Percentiles rank a stretch among this genome's conserved stretches.
phyloP scores from a whole-genome alignment of 129 eudicot species.

The Centella asiatica region DNA sequence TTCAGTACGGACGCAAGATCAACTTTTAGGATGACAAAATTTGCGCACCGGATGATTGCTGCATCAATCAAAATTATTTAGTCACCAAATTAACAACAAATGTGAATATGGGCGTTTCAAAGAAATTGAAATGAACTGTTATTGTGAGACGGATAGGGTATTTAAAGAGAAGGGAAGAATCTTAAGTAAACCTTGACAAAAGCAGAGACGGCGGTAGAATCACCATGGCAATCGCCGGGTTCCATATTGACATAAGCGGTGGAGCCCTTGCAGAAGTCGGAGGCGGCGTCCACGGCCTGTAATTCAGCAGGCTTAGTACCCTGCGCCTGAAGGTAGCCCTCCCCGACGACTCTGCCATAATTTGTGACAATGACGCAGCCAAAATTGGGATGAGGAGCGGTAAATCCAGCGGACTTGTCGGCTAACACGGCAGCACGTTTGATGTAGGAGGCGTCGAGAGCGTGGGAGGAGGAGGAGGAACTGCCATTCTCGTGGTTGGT shows the following conservation, averaged over 20 bases:
- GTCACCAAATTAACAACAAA: no score
- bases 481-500: slow-evolving; percentile 10
- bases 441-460: slow-evolving; percentile 47
- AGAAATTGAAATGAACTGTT: no score
- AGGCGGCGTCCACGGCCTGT: slow-evolving; percentile 77
- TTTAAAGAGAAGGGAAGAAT: background rate
- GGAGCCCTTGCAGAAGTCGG: slow-evolving; percentile 56
- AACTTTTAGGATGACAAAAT: no score
- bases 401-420: slow-evolving; percentile 72
- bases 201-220: slow-evolving; percentile 56
- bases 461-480: slow-evolving; percentile 23
- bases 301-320: slow-evolving; percentile 81
- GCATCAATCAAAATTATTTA: no score
- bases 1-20: no score
- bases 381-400: slow-evolving; percentile 90
- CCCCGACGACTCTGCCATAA: slow-evolving; percentile 50
- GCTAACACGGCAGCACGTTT: slow-evolving; percentile 76
- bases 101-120: no score
- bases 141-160: no score
- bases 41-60: no score
- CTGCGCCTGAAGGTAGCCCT: slow-evolving; percentile 77
- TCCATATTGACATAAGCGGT: slow-evolving; percentile 96
- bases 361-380: slow-evolving; percentile 70
- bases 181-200: slow-evolving; percentile 46
- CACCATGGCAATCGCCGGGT: slow-evolving; percentile 86